These are phyloP conservation scores for Colletotrichum caudatum DNA, from an alignment of 2,329 filamentous ascomycete species.

Conservation along the genomic window DNA sequence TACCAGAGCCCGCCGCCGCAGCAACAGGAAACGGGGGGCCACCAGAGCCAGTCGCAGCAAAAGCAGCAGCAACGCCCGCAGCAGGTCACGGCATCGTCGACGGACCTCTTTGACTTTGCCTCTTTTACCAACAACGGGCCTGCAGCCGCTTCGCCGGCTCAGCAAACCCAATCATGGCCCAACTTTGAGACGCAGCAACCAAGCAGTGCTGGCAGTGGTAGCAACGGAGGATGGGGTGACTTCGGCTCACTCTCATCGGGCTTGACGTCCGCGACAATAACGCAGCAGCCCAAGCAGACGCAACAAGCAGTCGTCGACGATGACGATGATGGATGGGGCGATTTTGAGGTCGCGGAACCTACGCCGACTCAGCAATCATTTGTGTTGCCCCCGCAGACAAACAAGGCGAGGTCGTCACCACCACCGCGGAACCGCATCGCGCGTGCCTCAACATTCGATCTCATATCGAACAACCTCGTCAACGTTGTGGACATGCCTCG, in stretches of 20 bases:
- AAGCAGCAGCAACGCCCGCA: slow-evolving; percentile 40
- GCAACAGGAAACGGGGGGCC: slow-evolving; percentile 32
- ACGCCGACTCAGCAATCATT: slow-evolving; percentile 42
- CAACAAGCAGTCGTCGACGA: slow-evolving; percentile 52
- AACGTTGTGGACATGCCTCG: slow-evolving; percentile 48
- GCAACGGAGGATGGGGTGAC: slow-evolving; percentile 44
- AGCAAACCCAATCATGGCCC: slow-evolving; percentile 50
- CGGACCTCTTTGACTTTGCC: slow-evolving; percentile 48
- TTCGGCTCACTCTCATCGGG: slow-evolving; percentile 35
- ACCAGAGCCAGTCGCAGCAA: slow-evolving; percentile 38
- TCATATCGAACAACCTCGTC: slow-evolving; percentile 66
- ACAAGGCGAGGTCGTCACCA: slow-evolving; percentile 40
- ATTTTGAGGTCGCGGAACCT: slow-evolving; percentile 71
- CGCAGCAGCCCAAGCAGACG: slow-evolving; percentile 39
- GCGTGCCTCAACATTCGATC: slow-evolving; percentile 65
- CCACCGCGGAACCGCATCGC: slow-evolving; percentile 49
- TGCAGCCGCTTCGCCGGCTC: slow-evolving; percentile 21
- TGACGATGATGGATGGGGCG: slow-evolving; percentile 75
- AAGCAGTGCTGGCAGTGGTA: slow-evolving; percentile 29
- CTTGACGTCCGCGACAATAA: slow-evolving; percentile 31
- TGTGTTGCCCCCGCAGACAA: slow-evolving; percentile 29
- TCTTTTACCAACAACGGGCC: slow-evolving; percentile 39
- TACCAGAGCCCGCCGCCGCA: slow-evolving; percentile 52
- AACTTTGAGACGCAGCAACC: slow-evolving; percentile 47
- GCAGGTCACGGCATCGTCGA: slow-evolving; percentile 41